Evolutionary conservation across 495 filamentous ascomycete genomes (phyloP), one percentile per base, ranked within the genome.

Genomic region (Trichoderma asperelloides): DNA sequence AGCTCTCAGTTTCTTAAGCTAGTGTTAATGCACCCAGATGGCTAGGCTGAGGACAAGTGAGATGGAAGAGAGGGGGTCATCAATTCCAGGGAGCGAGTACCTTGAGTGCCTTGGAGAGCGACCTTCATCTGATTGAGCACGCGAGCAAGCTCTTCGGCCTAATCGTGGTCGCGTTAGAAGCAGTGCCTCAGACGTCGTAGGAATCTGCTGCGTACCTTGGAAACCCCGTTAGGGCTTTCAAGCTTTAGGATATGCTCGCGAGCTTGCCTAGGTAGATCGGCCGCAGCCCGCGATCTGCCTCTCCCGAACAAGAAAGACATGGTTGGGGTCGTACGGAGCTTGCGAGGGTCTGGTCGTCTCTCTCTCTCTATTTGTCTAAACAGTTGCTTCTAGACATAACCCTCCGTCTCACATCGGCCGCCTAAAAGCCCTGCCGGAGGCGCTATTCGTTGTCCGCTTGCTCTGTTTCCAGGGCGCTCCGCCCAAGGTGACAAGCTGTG

Each of bases 241-340:
- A 88, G 76, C 74, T 81, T 83, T 67, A 74, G 71, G 66, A 87
- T 74, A 75, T 83, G 78, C 2, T 86, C 84, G 67, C 78, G 79
- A 30, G 84, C 84, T 72, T 84, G 79, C 71, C 80, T 82, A 69
- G 80, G 77, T 68, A 80, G 76, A 67, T 84, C 81, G 66, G 73
- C 80, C 69, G 78, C 86, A 75, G 75, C 89, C 76, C 76, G 83
- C 71, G 73, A 82, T 78, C 81, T 86, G 73, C 84, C 87, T 72
- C 92, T 83, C 66, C 86, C 88, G 75, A 97, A 97, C 69, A 98
- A 86, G 80, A 99, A 99, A 27, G 95, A 90, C 91, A 97, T 96
- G 65, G 70, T 74, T 73, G 51, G 23, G 66, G 67, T 65, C 68
- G 39, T 43, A 25, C 68, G 68, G 55, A 30, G 23, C 55, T 28